Evolutionary conservation across 2,329 filamentous ascomycete species (phyloP).

Genomic region (Shiraia bambusicola): DNA sequence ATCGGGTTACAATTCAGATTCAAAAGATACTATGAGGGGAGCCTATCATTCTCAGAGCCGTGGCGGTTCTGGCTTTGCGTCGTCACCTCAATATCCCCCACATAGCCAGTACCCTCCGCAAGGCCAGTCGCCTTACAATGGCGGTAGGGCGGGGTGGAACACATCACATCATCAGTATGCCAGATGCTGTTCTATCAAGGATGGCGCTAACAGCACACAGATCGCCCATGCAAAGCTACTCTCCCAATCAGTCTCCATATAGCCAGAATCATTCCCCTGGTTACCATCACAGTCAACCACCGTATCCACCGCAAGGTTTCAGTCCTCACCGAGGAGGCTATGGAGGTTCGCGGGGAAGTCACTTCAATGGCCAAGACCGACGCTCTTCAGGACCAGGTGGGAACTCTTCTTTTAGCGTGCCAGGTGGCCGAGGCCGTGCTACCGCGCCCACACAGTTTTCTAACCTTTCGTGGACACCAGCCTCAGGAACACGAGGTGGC

Average conservation of each 20-base stretch:
- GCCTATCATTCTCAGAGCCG: slow-evolving; percentile 41
- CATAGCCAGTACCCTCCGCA: slow-evolving; percentile 64
- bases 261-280: slow-evolving; percentile 39
- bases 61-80: slow-evolving; percentile 52
- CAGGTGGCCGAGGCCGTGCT: slow-evolving; percentile 56
- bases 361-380: slow-evolving; percentile 46
- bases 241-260: slow-evolving; percentile 58
- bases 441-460: slow-evolving; percentile 57
- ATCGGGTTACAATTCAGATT: slow-evolving; percentile 36
- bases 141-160: slow-evolving; percentile 56
- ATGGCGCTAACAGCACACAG: slow-evolving; percentile 34
- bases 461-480: slow-evolving; percentile 71
- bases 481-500: slow-evolving; percentile 56
- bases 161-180: slow-evolving; percentile 52
- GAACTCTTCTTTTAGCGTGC: slow-evolving; percentile 42
- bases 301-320: slow-evolving; percentile 59
- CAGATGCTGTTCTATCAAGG: not conserved
- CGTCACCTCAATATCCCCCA: slow-evolving; percentile 61
- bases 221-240: slow-evolving; percentile 59
- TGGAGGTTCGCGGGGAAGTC: slow-evolving; percentile 60
- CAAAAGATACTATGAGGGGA: slow-evolving; percentile 39
- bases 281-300: slow-evolving; percentile 55
- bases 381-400: slow-evolving; percentile 49
- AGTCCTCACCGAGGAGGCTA: slow-evolving; percentile 56
- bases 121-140: slow-evolving; percentile 61